phyloP scores from a whole-genome alignment of 352 stramenopile genomes.

The Elongisporangium prolatum region DNA sequence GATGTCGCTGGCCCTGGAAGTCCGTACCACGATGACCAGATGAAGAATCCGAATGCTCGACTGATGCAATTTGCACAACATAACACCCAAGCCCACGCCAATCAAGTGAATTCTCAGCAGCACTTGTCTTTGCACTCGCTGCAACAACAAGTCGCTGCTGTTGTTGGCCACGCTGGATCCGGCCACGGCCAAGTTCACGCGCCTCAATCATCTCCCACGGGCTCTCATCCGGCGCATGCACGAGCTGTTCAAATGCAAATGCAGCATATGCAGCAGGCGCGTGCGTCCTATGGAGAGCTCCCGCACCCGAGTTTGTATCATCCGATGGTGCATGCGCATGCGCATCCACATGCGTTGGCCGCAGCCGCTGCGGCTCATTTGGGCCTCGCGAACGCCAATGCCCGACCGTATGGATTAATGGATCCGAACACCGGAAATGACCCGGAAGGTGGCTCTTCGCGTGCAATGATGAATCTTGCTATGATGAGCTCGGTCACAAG shows the following conservation, averaged over 20 bases:
- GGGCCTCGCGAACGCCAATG: constrained; percentile 15
- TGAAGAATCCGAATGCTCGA: constrained; percentile 33
- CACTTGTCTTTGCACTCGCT: constrained; percentile 57
- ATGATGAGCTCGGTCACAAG: constrained; percentile 26
- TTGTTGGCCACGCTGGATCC: constrained; percentile 13
- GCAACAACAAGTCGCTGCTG: constrained; percentile 30
- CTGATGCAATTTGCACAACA: constrained; percentile 41
- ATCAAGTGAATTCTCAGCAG: constrained; percentile 8
- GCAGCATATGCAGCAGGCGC: constrained; percentile 27
- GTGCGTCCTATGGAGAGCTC: constrained; percentile 39
- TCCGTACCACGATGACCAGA: constrained; percentile 45
- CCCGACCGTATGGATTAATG: constrained; percentile 19
- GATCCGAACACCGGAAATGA: constrained; percentile 15
- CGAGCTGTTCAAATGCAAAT: constrained; percentile 60
- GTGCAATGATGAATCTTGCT: constrained; percentile 49
- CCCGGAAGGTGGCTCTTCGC: constrained; percentile 24
- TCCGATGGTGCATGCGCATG: constrained; percentile 35
- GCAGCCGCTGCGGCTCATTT: constrained; percentile 17
- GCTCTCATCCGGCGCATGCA: constrained; percentile 22
- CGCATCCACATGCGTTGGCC: constrained; percentile 22
- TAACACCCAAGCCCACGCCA: not conserved
- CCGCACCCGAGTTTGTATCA: constrained; percentile 50
- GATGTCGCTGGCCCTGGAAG: constrained; percentile 25
- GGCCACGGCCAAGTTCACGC: constrained; percentile 20
- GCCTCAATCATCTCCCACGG: constrained; percentile 30